Evolutionary conservation across 2,329 filamentous ascomycete species (phyloP).

Genomic region (Pseudonectria buxi): DNA sequence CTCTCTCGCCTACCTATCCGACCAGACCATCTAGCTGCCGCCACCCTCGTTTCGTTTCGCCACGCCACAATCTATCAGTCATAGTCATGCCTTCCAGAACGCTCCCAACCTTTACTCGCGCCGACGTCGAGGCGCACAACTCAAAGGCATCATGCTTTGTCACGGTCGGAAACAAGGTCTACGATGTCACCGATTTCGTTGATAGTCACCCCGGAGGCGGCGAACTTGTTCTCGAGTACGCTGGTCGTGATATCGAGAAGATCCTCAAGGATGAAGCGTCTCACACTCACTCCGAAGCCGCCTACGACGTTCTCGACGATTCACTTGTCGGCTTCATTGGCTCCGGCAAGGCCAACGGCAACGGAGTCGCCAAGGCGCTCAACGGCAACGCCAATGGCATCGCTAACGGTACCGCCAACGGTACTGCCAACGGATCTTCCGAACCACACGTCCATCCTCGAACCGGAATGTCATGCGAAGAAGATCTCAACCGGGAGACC

Average conservation of each 20-base stretch:
- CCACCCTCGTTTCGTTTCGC: too few species aligned
- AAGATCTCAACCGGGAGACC: constrained; percentile 82
- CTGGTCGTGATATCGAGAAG: constrained; percentile 73
- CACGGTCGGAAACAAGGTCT: constrained; percentile 82
- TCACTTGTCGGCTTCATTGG: constrained; percentile 75
- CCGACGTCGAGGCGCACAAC: constrained; percentile 78
- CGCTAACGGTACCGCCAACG: constrained; percentile 25
- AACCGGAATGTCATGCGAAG: constrained; percentile 85
- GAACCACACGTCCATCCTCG: constrained; percentile 42
- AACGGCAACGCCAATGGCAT: constrained; percentile 26
- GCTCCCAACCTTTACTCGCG: constrained; percentile 73
- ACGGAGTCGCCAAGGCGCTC: too few species aligned
- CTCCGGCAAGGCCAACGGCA: constrained; percentile 41
- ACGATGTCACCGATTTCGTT: constrained; percentile 88
- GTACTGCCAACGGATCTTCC: constrained; percentile 7
- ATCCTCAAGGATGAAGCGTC: constrained; percentile 80
- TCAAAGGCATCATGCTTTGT: constrained; percentile 84
- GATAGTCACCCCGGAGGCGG: constrained; percentile 85
- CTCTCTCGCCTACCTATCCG: not conserved
- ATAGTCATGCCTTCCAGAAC: constrained; percentile 66
- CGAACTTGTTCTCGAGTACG: constrained; percentile 84
- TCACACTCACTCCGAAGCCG: constrained; percentile 80
- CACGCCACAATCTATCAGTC: constrained; percentile 4
- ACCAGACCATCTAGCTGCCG: constrained; percentile 1
- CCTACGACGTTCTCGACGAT: constrained; percentile 94